A percentile compares a stretch with the other conserved stretches of the same genome.
phyloP scores from a whole-genome alignment of 73 alveolate species.

The Paramecium biaurelia region DNA sequence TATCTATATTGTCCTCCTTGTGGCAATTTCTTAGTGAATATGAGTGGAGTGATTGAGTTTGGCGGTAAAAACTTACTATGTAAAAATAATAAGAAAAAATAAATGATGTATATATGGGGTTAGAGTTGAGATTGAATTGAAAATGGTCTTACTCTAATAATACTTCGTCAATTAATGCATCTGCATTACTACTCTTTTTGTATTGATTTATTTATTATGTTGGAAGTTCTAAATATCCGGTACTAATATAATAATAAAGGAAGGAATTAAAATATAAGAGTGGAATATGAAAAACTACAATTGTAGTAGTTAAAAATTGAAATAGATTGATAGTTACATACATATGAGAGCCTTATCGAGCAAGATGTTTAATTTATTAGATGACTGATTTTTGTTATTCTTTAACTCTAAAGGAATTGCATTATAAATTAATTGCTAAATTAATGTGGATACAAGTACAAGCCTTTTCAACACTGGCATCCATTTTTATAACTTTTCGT shows the following conservation, averaged over 20 bases:
- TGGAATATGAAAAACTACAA: neutral
- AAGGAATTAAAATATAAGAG: neutral
- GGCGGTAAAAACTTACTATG: conserved; percentile 58
- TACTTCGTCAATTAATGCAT: conserved; percentile 42
- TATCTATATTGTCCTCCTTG: conserved; percentile 24
- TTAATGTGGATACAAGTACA: neutral
- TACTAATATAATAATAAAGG: neutral
- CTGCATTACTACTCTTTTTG: neutral
- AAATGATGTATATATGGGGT: neutral
- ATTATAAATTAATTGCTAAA: neutral
- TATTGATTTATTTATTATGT: neutral
- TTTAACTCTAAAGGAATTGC: neutral
- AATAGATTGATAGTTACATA: neutral
- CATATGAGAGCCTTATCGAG: conserved; percentile 34
- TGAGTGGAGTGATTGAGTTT: conserved; percentile 47
- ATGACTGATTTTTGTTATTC: neutral
- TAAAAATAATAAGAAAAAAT: neutral
- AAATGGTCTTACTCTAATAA: conserved; percentile 34
- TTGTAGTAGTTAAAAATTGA: neutral
- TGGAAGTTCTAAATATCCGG: conserved; percentile 44
- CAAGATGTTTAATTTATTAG: neutral
- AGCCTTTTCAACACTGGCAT: neutral
- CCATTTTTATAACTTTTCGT: conserved; percentile 2
- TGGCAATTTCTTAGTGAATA: conserved; percentile 44
- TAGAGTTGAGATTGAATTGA: neutral